Percentiles rank a stretch among this genome's conserved stretches.
Conservation (phyloP, 2,329 filamentous ascomycete species). For the Dactylellina parvicollis region DNA sequence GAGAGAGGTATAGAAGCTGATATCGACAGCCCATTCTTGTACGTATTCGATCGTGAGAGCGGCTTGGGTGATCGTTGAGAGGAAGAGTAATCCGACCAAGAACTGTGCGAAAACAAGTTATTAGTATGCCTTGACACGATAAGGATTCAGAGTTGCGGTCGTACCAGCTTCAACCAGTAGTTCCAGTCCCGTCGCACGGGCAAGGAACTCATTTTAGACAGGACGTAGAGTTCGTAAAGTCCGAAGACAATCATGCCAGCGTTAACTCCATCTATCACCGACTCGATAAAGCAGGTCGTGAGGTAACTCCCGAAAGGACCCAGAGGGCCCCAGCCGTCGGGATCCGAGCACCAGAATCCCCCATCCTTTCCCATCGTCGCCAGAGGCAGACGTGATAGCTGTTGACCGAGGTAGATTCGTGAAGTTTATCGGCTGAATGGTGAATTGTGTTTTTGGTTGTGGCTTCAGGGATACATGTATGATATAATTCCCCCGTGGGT, state of each 20-base stretch:
- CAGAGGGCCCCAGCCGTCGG: conserved; percentile 85
- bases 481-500: not conserved
- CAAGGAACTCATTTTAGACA: conserved; percentile 75
- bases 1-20: conserved; percentile 84
- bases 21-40: conserved; percentile 78
- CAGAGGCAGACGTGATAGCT: conserved; percentile 41
- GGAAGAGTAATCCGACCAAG: conserved; percentile 67
- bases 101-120: conserved; percentile 30
- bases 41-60: conserved; percentile 77
- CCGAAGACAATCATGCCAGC: conserved; percentile 82
- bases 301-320: conserved; percentile 87
- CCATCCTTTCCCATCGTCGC: conserved; percentile 54
- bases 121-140: not conserved
- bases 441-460: not conserved
- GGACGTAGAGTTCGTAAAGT: conserved; percentile 79
- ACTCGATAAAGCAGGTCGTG: conserved; percentile 95
- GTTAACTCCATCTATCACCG: conserved; percentile 82
- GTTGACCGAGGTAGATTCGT: conserved; percentile 7
- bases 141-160: not conserved
- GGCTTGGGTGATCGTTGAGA: conserved; percentile 73
- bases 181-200: conserved; percentile 84
- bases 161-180: conserved; percentile 90
- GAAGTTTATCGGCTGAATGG: conserved; percentile 5
- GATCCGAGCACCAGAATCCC: conserved; percentile 51
- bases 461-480: not conserved